phyloP scores from a whole-genome alignment of 768 basidiomycete species.

The Suillus brevipes region DNA sequence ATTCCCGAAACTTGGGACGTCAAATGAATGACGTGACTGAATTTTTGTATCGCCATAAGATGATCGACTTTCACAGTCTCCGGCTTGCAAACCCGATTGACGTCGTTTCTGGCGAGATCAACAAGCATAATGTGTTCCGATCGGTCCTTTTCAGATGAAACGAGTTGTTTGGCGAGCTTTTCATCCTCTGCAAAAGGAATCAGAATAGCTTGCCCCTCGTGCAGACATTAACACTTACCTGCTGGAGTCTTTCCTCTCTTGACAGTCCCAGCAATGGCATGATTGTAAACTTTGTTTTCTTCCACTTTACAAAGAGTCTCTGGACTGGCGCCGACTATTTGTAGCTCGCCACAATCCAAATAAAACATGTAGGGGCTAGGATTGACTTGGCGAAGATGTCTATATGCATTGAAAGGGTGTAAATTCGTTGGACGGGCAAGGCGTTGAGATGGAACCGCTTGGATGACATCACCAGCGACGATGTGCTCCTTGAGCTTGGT shows the following conservation, averaged over 20 bases:
- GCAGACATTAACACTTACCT: conserved; percentile 51
- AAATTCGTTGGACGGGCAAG: conserved; percentile 81
- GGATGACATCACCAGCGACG: conserved; percentile 95
- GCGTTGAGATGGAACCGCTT: conserved; percentile 96
- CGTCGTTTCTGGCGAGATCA: conserved; percentile 96
- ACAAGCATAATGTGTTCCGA: conserved; percentile 99
- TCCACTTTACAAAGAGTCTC: conserved; percentile 97
- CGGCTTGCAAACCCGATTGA: conserved; percentile 95
- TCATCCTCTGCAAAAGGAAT: conserved; percentile 74
- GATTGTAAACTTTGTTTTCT: conserved; percentile 89
- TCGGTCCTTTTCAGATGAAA: conserved; percentile 88
- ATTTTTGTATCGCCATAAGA: conserved; percentile 91
- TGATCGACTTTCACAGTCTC: conserved; percentile 95
- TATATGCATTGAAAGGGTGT: conserved; percentile 97
- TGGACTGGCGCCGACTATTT: conserved; percentile 97
- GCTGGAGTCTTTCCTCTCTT: conserved; percentile 81
- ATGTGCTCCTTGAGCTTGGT: conserved; percentile 93
- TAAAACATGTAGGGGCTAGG: conserved; percentile 99
- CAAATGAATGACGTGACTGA: conserved; percentile 97
- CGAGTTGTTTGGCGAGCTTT: conserved; percentile 67
- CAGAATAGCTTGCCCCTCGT: conserved; percentile 7
- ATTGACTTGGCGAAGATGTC: conserved; percentile 90
- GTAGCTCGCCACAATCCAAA: conserved; percentile 88
- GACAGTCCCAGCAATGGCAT: conserved; percentile 96
- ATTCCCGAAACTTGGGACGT: conserved; percentile 93